phyloP scores from a whole-genome alignment of 2,329 filamentous ascomycete species.

The Escovopsis sp. region DNA sequence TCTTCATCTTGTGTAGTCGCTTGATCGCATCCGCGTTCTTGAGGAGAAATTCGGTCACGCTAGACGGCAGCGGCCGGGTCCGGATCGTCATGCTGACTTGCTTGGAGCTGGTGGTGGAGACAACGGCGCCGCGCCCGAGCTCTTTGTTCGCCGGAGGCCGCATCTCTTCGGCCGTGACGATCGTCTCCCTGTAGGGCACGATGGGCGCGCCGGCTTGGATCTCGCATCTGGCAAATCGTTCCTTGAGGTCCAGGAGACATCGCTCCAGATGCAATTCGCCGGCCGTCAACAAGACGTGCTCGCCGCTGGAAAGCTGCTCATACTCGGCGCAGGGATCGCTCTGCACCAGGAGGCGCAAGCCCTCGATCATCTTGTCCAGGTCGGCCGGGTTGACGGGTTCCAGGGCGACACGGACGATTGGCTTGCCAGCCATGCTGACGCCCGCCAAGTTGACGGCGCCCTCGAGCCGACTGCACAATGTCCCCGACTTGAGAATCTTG shows the following conservation, averaged over 20 bases:
- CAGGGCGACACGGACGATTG: slow-evolving; percentile 91
- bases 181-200: slow-evolving; percentile 89
- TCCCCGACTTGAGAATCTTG: slow-evolving; percentile 89
- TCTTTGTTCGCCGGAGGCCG: slow-evolving; percentile 73
- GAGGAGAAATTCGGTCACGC: slow-evolving; percentile 71
- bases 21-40: slow-evolving; percentile 73
- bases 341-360: slow-evolving; percentile 74
- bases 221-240: slow-evolving; percentile 86
- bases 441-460: slow-evolving; percentile 86
- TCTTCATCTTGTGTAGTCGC: slow-evolving; percentile 57
- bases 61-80: slow-evolving; percentile 61
- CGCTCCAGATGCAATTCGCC: slow-evolving; percentile 89
- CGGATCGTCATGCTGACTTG: slow-evolving; percentile 65
- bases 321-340: slow-evolving; percentile 95
- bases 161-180: slow-evolving; percentile 82
- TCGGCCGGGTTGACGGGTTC: slow-evolving; percentile 85
- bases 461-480: slow-evolving; percentile 73
- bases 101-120: slow-evolving; percentile 68
- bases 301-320: slow-evolving; percentile 80
- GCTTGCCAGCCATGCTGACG: slow-evolving; percentile 62
- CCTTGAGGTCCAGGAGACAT: slow-evolving; percentile 82
- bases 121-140: slow-evolving; percentile 66
- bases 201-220: slow-evolving; percentile 90
- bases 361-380: slow-evolving; percentile 86
- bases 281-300: slow-evolving; percentile 88